Conservation (phyloP, 768 basidiomycete genomes). For the Naganishia vaughanmartiniae region DNA sequence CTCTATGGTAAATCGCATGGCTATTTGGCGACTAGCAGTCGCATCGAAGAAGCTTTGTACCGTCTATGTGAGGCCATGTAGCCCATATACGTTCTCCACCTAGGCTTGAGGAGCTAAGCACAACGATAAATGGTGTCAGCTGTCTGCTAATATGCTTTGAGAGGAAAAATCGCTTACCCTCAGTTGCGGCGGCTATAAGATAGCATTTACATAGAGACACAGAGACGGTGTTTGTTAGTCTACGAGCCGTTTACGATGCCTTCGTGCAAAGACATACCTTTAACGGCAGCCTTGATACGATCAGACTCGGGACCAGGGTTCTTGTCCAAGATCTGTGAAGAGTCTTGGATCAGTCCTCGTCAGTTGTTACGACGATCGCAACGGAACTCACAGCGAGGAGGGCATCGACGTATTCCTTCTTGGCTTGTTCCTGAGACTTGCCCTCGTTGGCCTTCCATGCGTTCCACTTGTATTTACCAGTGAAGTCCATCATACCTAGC, state of each 20-base stretch:
- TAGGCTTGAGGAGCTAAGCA: not conserved
- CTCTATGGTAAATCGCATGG: not conserved
- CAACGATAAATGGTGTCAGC: not conserved
- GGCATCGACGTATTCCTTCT: constrained; percentile 69
- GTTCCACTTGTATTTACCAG: constrained; percentile 88
- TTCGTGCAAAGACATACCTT: constrained; percentile 55
- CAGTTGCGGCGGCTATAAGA: constrained; percentile 4
- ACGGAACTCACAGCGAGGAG: constrained; percentile 62
- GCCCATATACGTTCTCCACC: not conserved
- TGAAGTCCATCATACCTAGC: constrained; percentile 68
- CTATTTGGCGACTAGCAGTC: not conserved
- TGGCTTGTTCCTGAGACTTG: constrained; percentile 67
- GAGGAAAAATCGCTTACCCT: not conserved
- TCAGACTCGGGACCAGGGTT: constrained; percentile 59
- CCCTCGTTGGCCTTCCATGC: constrained; percentile 80
- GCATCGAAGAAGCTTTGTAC: not conserved
- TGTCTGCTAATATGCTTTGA: not conserved
- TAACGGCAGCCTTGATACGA: constrained; percentile 62
- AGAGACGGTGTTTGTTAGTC: not conserved
- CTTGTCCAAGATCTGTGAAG: constrained; percentile 61
- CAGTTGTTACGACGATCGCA: constrained; percentile 22
- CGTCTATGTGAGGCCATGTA: not conserved
- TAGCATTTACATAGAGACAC: not conserved
- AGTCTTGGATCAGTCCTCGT: constrained; percentile 29
- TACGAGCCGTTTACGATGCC: not conserved